A percentile compares a stretch with the other conserved stretches of the same genome.
Conservation (phyloP, 1,139 yeast genomes). For the Yamadazyma epiphylla region DNA sequence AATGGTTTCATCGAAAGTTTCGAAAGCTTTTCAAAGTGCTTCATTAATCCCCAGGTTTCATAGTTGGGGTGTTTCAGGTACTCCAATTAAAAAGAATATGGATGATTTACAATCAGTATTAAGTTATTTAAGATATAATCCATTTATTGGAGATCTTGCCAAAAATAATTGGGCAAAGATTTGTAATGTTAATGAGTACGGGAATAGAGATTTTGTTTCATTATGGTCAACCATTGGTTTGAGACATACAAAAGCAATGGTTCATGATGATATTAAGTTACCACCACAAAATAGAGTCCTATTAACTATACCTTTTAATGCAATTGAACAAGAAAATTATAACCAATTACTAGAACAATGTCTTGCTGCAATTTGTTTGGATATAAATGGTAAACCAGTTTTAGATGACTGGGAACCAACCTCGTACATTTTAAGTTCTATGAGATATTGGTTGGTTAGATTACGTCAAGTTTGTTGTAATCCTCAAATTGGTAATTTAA, state of each 20-base stretch:
- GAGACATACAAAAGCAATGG: constrained; percentile 84
- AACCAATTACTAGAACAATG: constrained; percentile 59
- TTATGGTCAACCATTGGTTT: constrained; percentile 53
- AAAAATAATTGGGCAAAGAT: constrained; percentile 35
- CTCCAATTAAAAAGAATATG: constrained; percentile 71
- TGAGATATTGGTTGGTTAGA: constrained; percentile 64
- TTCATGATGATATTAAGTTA: constrained; percentile 65
- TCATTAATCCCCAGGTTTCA: constrained; percentile 77
- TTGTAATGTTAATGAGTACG: constrained; percentile 11
- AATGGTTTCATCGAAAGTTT: constrained; percentile 73
- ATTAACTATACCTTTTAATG: constrained; percentile 69
- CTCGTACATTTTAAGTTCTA: constrained; percentile 31
- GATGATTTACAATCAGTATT: constrained; percentile 69
- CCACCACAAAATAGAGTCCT: constrained; percentile 75
- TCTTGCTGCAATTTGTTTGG: constrained; percentile 57
- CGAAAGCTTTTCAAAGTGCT: constrained; percentile 79
- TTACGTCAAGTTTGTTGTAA: constrained; percentile 82
- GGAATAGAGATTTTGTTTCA: constrained; percentile 38
- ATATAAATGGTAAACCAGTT: constrained; percentile 53
- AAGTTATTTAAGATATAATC: constrained; percentile 61
- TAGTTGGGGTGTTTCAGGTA: constrained; percentile 97
- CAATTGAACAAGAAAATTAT: constrained; percentile 82
- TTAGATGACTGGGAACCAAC: constrained; percentile 51
- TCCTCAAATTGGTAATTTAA: constrained; percentile 59
- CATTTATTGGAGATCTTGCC: constrained; percentile 49